Base-by-base conservation (phyloP, 176 grass and related monocot genomes). In the Ensete ventricosum region DNA sequence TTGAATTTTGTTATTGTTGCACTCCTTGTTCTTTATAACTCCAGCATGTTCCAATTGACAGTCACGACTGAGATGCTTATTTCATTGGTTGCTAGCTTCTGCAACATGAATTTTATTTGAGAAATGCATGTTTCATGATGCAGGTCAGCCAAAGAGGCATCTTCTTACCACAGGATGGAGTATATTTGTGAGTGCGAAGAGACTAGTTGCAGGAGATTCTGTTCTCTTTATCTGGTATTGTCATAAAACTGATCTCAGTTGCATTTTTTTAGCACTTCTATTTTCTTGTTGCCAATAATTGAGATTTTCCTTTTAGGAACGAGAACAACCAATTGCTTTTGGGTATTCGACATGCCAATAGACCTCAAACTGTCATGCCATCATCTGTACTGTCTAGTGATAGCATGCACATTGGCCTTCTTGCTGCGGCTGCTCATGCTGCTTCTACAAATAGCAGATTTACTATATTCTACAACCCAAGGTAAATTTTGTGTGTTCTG, bases 151-250 rank as follows among this genome's bases (percentile, higher is more conserved):
- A 82, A 99, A 99, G 79, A 79, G 95, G 9, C 95, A 99, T 82
- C 95, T 99, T 83, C 84, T 99, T 62, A 99, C 95, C 65, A 99
- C 95, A 72, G 95, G 95, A 11, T 97, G 94, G 94, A 97, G 94
- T 67, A 84, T 97, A 53, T 99, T 99, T 87, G 86, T 99, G 58
- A 99, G 91, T 88, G 95, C 95, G 74, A 99, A 99, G 74, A 93
- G 91, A 86, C 95, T 99, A 25, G 54, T 94, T 27, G 95, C 95
- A 52, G 95, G 95, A 62, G 95, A 99, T 72, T 99, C 95, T 74
- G 95, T 99, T 55, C 82, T 99, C 60, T 99, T 99, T 89, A 99
- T 99, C 73, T 99, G 94, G 94, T 98, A 87, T 50, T 71, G 26
- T 58, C 14, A 6, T 60, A 6, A 17, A 52, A 71, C 49, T 51